These are phyloP conservation scores for Leccinum fibrillosum DNA, from an alignment of 768 basidiomycete species.

Conservation along the genomic window DNA sequence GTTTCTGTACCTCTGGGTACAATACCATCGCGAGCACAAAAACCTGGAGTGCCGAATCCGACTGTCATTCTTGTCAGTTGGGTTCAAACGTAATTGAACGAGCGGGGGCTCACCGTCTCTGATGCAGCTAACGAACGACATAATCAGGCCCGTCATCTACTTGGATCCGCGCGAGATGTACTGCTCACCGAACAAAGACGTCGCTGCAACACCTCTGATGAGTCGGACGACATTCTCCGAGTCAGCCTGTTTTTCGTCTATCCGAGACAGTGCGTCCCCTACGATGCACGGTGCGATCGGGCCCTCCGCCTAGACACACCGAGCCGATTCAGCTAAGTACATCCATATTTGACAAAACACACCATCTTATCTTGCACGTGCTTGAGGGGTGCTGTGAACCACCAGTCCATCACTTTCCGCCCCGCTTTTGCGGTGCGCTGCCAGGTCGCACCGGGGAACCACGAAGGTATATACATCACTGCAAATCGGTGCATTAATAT, in stretches of 20 bases:
- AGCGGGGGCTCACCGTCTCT: conserved; percentile 1
- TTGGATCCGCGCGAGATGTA: background rate
- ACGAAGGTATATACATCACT: conserved; percentile 8
- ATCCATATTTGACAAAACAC: background rate
- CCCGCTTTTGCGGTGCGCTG: background rate
- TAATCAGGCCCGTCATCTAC: background rate
- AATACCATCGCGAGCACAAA: conserved; percentile 9
- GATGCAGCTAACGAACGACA: conserved; percentile 1
- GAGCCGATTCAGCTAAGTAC: background rate
- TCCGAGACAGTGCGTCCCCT: conserved; percentile 1
- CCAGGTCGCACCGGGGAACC: conserved; percentile 6
- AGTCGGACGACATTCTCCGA: background rate
- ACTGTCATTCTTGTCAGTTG: background rate
- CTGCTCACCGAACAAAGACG: conserved; percentile 5
- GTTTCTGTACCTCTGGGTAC: conserved; percentile 6
- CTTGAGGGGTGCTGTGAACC: background rate
- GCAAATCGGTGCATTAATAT: background rate
- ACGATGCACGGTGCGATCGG: conserved; percentile 1
- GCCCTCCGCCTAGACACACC: background rate
- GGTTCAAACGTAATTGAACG: background rate
- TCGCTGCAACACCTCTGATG: conserved; percentile 4
- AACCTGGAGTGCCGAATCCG: conserved; percentile 1
- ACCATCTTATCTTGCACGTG: background rate
- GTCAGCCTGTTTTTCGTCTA: conserved; percentile 1
- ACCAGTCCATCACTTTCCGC: conserved; percentile 4